Evolutionary conservation across 148 eudicot genomes (phyloP), one percentile per base, ranked within the genome.

Genomic region (Silene uniflora): DNA sequence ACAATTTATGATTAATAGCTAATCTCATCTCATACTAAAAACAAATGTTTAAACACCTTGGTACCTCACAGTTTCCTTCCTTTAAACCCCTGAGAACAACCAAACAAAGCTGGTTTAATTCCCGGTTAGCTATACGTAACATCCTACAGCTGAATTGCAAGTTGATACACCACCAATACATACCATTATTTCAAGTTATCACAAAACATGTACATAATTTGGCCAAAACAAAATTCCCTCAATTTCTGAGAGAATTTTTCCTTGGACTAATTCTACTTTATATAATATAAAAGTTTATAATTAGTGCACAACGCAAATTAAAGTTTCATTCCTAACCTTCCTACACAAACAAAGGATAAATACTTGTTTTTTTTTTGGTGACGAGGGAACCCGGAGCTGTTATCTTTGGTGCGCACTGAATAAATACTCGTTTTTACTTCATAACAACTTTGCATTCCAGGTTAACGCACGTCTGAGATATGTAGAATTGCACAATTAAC

Each of bases 191-290:
- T n/a, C 17, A 27, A 29, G 54, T 60, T 24, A 65, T 24, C 77
- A 64, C n/a, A 61, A 77, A 62, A 61, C 60, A 47, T 70, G 19
- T 61, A 49, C 55, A 23, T n/a, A n/a, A n/a, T 47, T 52, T 72
- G 62, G 24, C 73, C 75, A 18, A 56, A 67, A 23, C 10, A 9
- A 32, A 49, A 49, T 21, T 39, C 65, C 75, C 76, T 64, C 79
- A 71, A 70, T 75, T 70, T 80, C 83, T 71, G 52, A 64, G 47
- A 63, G 67, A 71, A 70, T 39, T 29, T 75, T 55, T 63, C 44
- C 14, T 7, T 6, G 10, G 44, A 6, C 27, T 1, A 61, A 0
- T 14, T 6, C 5, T 18, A n/a, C 10, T 24, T 0, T 24, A 24
- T 22, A 4, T 22, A 0, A 8, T 23, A 25, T 9, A 46, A 44